Evolutionary conservation across 352 stramenopile genomes (phyloP).

Genomic region (Halophytophthora batemanensis): DNA sequence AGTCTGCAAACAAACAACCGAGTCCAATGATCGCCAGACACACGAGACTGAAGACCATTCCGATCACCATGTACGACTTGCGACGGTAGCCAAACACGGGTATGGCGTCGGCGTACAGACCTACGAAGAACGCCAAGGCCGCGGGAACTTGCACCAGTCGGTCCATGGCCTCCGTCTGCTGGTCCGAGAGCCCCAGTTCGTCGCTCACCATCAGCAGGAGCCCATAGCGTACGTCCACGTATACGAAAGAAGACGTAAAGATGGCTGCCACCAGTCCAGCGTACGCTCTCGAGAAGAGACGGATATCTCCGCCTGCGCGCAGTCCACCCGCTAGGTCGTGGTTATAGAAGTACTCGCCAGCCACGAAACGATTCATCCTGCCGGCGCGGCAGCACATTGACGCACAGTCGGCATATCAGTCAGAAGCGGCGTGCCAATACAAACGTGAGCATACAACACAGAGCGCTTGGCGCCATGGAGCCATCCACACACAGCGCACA

Average conservation of each 20-base stretch:
- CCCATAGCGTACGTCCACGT: slow-evolving; percentile 48
- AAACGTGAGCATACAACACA: no score
- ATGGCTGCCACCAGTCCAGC: slow-evolving; percentile 58
- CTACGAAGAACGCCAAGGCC: slow-evolving; percentile 87
- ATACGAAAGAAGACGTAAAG: slow-evolving; percentile 71
- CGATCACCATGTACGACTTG: slow-evolving; percentile 91
- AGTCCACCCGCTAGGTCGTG: slow-evolving; percentile 68
- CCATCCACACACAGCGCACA: no score
- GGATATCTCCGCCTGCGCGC: slow-evolving; percentile 52
- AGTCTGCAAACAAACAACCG: no score
- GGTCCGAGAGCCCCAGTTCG: slow-evolving; percentile 41
- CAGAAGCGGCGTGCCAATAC: no score
- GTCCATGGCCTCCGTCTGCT: slow-evolving; percentile 41
- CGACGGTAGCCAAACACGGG: slow-evolving; percentile 87
- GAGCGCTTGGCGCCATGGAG: no score
- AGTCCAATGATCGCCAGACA: no score
- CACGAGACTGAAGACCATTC: slow-evolving; percentile 60
- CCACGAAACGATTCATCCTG: slow-evolving; percentile 72
- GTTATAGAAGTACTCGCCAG: slow-evolving; percentile 72
- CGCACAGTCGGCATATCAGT: no score
- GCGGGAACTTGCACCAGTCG: slow-evolving; percentile 82
- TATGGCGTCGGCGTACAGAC: slow-evolving; percentile 87
- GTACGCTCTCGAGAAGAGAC: slow-evolving; percentile 59
- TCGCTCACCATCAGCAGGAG: slow-evolving; percentile 55
- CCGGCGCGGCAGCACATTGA: no score